phyloP scores from a whole-genome alignment of 345 rosid genomes.

The Durio zibethinus region DNA sequence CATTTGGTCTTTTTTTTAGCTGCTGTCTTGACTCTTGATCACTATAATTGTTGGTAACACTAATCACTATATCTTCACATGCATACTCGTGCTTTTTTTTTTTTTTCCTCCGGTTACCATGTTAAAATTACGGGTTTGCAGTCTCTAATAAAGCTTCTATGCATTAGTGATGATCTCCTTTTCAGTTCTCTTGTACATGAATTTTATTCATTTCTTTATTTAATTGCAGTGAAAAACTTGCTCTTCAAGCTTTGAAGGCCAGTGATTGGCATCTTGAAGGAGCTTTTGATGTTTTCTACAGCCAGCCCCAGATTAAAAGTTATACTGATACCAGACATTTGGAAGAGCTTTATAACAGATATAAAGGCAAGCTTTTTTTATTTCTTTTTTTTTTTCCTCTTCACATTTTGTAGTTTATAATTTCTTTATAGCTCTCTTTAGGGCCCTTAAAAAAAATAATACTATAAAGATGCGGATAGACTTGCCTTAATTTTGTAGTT shows the following conservation, averaged over 20 bases:
- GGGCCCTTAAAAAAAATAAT: background rate
- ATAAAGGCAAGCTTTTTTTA: conserved; percentile 59
- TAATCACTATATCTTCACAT: background rate
- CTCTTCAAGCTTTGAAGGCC: conserved; percentile 81
- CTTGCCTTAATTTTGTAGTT: background rate
- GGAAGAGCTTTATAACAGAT: conserved; percentile 93
- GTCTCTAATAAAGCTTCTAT: background rate
- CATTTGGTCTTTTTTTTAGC: background rate
- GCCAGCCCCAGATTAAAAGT: conserved; percentile 74
- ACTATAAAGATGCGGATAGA: background rate
- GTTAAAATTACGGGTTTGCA: background rate
- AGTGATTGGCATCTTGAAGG: conserved; percentile 97
- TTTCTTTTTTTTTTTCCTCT: background rate
- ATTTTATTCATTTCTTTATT: background rate
- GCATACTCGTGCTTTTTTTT: background rate
- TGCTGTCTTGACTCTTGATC: too few relatives aligned
- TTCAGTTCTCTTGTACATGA: background rate
- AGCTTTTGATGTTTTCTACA: conserved; percentile 87
- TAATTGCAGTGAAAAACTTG: conserved; percentile 73
- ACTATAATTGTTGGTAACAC: background rate
- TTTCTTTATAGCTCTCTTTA: background rate
- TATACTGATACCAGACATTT: conserved; percentile 67
- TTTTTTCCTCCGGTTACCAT: background rate
- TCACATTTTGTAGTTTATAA: background rate
- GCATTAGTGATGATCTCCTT: background rate